Evolutionary conservation across 2,329 filamentous ascomycete genomes (phyloP), one percentile per base, ranked within the genome.

Genomic region (Triangularia verruculosa): DNA sequence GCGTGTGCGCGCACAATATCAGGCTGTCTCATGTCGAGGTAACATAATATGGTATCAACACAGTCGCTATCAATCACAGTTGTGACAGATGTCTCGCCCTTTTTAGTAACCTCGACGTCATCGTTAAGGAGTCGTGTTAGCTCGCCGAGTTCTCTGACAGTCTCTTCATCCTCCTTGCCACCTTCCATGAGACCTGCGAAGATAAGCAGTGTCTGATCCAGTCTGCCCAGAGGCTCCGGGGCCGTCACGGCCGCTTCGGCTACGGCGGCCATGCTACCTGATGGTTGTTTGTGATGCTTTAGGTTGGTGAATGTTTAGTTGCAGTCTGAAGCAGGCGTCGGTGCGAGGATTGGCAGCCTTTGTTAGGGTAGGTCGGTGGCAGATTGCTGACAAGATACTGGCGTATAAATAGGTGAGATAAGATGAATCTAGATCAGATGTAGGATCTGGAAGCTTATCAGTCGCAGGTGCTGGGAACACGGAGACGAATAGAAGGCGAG

Each of bases 101-200:
- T 77, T 63, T 79, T 76, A n/a, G 73, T 74, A 11, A 72, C 71
- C 54, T 79, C 76, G 61, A 78, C 76, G 66, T 89, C 86, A 39
- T 86, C 79, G 70, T 79, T 82, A 62, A 89, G 78, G 43, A 89
- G 78, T 74, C 82, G 85, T 53, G 86, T 87, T 61, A 89, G 81
- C 61, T 77, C 76, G 68, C 85, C 83, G 54, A 89, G 78, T 65
- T 86, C 82, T 65, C 77, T 77, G 70, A 84, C 88, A 12, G 86
- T 89, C 69, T 91, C 88, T 62, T 87, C 86, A 72, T 91, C 91
- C 70, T 97, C 92, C 71, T 93, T 87, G 60, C 92, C 93, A 53
- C 92, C 92, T 74, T 96, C 92, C 88, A 97, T 96, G 70, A 97
- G 81, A 72, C 91, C 90, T 24, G 93, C 93, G 69, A 97, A 86